Evolutionary conservation across 441 rosid species (phyloP).

Genomic region (Breynia disticha): DNA sequence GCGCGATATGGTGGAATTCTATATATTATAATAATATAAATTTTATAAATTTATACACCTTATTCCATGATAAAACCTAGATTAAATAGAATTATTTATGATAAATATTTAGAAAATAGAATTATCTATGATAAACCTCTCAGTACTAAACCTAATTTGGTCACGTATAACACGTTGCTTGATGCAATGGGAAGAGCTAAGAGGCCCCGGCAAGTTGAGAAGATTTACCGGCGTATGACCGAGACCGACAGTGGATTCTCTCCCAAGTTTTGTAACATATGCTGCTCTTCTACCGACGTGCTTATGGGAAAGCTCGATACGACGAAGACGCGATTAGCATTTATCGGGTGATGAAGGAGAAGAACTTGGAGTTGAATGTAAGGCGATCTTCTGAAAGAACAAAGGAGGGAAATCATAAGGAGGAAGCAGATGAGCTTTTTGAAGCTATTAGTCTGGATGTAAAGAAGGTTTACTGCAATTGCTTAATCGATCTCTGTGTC

Average conservation of each 20-base stretch:
- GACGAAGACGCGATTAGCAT: constrained; percentile 58
- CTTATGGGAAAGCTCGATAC: constrained; percentile 72
- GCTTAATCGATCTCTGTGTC: constrained; percentile 81
- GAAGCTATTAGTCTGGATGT: constrained; percentile 43
- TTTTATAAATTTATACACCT: too few relatives aligned
- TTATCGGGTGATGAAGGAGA: constrained; percentile 78
- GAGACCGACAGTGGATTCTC: constrained; percentile 40
- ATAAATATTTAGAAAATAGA: too few relatives aligned
- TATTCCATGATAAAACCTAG: too few relatives aligned
- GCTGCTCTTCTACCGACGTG: constrained; percentile 63
- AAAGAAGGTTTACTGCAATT: constrained; percentile 75
- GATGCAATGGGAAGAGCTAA: constrained; percentile 89
- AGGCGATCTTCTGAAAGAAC: constrained; percentile 61
- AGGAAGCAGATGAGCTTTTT: constrained; percentile 48
- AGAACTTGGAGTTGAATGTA: constrained; percentile 43
- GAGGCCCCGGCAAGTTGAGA: constrained; percentile 92
- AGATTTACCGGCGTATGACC: constrained; percentile 53
- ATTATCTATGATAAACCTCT: too few relatives aligned
- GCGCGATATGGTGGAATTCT: too few relatives aligned
- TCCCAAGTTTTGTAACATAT: constrained; percentile 54
- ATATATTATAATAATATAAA: too few relatives aligned
- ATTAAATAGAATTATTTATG: too few relatives aligned
- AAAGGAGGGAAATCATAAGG: constrained; percentile 40
- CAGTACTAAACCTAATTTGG: constrained; percentile 60
- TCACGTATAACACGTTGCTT: constrained; percentile 56